Evolutionary conservation across 2,329 filamentous ascomycete genomes (phyloP).

Genomic region (Ascochyta fabae): DNA sequence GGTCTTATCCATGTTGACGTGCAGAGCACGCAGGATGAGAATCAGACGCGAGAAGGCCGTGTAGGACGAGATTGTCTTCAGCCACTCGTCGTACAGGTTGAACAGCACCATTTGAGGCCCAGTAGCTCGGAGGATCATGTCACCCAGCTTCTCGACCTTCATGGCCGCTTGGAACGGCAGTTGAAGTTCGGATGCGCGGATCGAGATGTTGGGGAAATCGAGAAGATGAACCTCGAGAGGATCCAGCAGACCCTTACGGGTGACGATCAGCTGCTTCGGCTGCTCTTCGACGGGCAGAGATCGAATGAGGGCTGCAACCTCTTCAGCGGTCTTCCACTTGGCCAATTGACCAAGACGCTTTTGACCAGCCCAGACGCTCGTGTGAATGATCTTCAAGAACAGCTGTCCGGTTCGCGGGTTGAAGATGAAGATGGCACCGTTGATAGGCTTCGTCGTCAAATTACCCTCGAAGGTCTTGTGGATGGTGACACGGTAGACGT

Average conservation of each 20-base stretch:
- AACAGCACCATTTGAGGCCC: constrained; percentile 99
- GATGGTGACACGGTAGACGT: constrained; percentile 98
- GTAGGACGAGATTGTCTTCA: constrained; percentile 98
- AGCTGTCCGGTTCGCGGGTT: constrained; percentile 97
- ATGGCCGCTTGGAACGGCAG: constrained; percentile 99
- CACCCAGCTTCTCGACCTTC: constrained; percentile 99
- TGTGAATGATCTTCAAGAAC: constrained; percentile 99
- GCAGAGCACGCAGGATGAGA: constrained; percentile 89
- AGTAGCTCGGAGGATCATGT: constrained; percentile 97
- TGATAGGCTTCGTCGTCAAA: constrained; percentile 98
- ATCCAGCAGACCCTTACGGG: constrained; percentile 94
- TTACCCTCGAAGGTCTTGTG: constrained; percentile 99
- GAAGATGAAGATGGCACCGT: constrained; percentile 99
- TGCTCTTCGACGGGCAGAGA: constrained; percentile 97
- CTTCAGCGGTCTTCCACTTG: constrained; percentile 99
- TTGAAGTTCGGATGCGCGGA: constrained; percentile 94
- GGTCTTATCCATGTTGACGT: constrained; percentile 98
- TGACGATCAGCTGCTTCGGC: constrained; percentile 98
- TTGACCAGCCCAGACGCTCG: constrained; percentile 97
- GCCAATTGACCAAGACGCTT: constrained; percentile 98
- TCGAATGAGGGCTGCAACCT: constrained; percentile 96
- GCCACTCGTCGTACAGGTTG: constrained; percentile 98
- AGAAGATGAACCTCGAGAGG: constrained; percentile 95
- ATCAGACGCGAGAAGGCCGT: constrained; percentile 96
- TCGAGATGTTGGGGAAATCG: constrained; percentile 99